Evolutionary conservation across 1,284 basidiomycete species (phyloP).

Genomic region (Ustilago crameri): DNA sequence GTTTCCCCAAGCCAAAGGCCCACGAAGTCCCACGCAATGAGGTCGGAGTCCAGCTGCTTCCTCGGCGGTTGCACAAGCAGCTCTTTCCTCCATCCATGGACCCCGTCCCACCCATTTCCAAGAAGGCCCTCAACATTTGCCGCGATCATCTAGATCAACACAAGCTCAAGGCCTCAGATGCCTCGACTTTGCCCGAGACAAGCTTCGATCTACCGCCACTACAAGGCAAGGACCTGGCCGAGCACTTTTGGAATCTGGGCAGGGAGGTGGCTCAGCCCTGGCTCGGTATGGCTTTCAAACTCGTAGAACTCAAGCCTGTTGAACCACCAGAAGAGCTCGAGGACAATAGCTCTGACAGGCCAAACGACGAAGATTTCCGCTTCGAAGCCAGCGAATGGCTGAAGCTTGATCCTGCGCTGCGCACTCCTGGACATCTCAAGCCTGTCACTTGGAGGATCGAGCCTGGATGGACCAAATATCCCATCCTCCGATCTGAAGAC

Average conservation of each 20-base stretch:
- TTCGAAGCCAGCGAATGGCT: constrained; percentile 58
- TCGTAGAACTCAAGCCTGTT: constrained; percentile 74
- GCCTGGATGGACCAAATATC: constrained; percentile 91
- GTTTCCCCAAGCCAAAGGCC: neutral
- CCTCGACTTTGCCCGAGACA: constrained; percentile 81
- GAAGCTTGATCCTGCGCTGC: constrained; percentile 49
- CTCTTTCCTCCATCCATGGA: constrained; percentile 77
- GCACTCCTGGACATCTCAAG: constrained; percentile 52
- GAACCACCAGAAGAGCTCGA: constrained; percentile 71
- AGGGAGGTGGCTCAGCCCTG: constrained; percentile 80
- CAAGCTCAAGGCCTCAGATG: constrained; percentile 81
- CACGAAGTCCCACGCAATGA: constrained; percentile 74
- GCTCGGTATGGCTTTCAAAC: constrained; percentile 78
- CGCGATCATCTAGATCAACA: constrained; percentile 82
- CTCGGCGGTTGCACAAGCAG: constrained; percentile 80
- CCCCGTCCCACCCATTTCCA: constrained; percentile 76
- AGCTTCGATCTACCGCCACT: constrained; percentile 84
- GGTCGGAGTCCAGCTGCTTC: constrained; percentile 91
- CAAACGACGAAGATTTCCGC: constrained; percentile 26
- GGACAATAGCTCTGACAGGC: constrained; percentile 3
- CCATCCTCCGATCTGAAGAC: constrained; percentile 70
- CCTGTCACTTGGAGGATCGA: constrained; percentile 78
- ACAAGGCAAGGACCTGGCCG: constrained; percentile 82
- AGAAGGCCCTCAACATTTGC: constrained; percentile 78
- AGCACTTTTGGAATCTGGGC: constrained; percentile 90